These are phyloP conservation scores for Camelina neglecta DNA, from an alignment of 345 rosid species.

Conservation along the genomic window DNA sequence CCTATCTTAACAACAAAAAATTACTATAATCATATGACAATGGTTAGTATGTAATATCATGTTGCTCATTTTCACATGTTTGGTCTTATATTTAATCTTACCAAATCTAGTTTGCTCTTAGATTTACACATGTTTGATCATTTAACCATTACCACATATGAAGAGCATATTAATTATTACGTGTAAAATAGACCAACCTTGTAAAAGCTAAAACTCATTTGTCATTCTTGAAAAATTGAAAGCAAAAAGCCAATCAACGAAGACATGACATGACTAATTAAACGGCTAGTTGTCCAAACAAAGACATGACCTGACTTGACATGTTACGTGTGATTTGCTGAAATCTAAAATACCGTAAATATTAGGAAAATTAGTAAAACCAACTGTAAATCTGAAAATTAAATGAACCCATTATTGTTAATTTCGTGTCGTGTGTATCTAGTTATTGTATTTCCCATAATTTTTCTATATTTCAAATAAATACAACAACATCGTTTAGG, in stretches of 20 bases:
- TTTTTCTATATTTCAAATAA: neutral
- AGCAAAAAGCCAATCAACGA: slow-evolving; percentile 2
- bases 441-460: neutral
- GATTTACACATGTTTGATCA: neutral
- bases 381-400: neutral
- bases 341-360: neutral
- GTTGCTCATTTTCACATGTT: neutral
- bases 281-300: neutral
- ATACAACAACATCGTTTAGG: neutral
- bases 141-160: neutral
- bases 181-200: neutral
- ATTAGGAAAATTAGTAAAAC: neutral
- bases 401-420: neutral
- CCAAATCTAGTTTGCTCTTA: no score
- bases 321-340: neutral
- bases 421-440: neutral
- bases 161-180: neutral
- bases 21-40: neutral
- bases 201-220: neutral
- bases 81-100: no score
- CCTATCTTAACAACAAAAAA: neutral
- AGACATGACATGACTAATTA: slow-evolving; percentile 7
- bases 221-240: slow-evolving; percentile 7
- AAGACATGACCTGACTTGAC: neutral
- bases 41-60: neutral